Evolutionary conservation across 2,329 filamentous ascomycete genomes (phyloP).

Genomic region (Pseudonectria foliicola): DNA sequence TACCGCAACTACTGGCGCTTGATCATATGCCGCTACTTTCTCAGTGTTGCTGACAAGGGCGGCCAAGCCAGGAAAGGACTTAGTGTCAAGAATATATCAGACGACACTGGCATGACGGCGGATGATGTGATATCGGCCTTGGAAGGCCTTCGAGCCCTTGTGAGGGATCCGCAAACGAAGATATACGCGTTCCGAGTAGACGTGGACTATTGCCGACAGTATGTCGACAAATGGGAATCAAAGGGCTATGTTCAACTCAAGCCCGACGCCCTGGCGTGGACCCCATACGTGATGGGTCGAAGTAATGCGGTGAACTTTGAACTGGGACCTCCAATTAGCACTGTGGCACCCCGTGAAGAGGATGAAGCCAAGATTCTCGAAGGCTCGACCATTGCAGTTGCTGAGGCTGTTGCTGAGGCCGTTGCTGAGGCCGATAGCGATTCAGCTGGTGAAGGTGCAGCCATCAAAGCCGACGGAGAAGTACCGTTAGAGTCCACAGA

Average conservation of each 20-base stretch:
- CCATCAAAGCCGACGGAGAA: background rate
- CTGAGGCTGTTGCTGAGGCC: conserved; percentile 4
- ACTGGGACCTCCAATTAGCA: conserved; percentile 70
- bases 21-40: conserved; percentile 76
- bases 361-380: conserved; percentile 43
- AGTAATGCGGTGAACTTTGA: conserved; percentile 78
- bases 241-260: conserved; percentile 86
- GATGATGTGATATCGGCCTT: conserved; percentile 94
- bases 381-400: conserved; percentile 14
- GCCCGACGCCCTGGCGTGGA: conserved; percentile 79
- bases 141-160: conserved; percentile 81
- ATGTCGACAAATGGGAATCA: conserved; percentile 80
- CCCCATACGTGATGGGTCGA: conserved; percentile 92
- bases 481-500: conserved; percentile 5
- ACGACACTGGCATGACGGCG: conserved; percentile 88
- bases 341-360: conserved; percentile 81
- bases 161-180: conserved; percentile 81
- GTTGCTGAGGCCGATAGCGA: no score
- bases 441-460: no score
- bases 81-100: conserved; percentile 64
- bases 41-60: conserved; percentile 36
- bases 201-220: conserved; percentile 75
- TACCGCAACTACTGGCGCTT: conserved; percentile 97
- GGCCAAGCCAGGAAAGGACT: conserved; percentile 39
- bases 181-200: conserved; percentile 87